Percentiles rank a stretch among this genome's conserved stretches.
Conservation (phyloP, 345 rosid species). For the Citrus medica region DNA sequence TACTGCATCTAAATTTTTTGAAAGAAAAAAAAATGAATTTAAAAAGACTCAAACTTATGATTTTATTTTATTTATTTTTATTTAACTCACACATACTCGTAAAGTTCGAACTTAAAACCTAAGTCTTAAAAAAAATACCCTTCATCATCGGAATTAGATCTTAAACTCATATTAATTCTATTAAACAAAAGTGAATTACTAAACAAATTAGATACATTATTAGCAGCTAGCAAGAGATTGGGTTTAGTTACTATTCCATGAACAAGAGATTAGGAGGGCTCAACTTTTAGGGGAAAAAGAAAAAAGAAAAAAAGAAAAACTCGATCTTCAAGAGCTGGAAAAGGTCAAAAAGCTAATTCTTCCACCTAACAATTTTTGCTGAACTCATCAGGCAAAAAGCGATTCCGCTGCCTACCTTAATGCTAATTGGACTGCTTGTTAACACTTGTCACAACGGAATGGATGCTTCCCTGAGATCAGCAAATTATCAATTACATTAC, state of each 20-base stretch:
- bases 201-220: too few species aligned
- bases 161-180: background rate
- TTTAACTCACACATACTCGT: too few species aligned
- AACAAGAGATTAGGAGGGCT: background rate
- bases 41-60: too few species aligned
- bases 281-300: background rate
- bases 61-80: too few species aligned
- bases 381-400: background rate
- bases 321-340: background rate
- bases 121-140: too few species aligned
- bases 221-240: background rate
- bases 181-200: too few species aligned
- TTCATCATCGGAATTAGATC: rapidly evolving
- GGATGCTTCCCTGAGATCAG: background rate
- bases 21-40: too few species aligned
- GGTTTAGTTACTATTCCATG: background rate
- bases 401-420: background rate
- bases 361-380: background rate
- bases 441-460: background rate
- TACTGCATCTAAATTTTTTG: too few species aligned
- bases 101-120: too few species aligned
- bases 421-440: background rate
- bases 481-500: background rate
- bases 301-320: too few species aligned
- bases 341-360: background rate